Base-by-base conservation (phyloP, 1,284 basidiomycete species). In the Phlebopus sp. region DNA sequence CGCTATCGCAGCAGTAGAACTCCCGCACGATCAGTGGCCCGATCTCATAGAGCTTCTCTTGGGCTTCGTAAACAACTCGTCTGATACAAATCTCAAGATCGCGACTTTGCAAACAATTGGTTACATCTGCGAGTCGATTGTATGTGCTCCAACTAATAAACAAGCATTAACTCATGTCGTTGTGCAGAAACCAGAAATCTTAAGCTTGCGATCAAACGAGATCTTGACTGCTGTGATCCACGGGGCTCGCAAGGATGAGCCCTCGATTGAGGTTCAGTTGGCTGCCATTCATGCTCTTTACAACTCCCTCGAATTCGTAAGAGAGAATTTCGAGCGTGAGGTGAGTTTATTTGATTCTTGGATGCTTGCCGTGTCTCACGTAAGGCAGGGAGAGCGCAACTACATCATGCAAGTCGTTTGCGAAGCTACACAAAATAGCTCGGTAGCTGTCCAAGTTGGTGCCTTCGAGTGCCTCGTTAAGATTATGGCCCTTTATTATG, bases 331-430 rank as follows among this genome's bases (percentile, higher is more conserved):
- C 70, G 93, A 97, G 59, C 85, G 93, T 50, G 94, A 97, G 77
- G 93, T 93, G 56, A 49, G 80, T 60, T 21, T 43, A 36, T 54
- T 45, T 7, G 30, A 17, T 44, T 30, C 25, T 17, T 21, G 13
- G 9, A 4, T 14, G 7, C 42, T 5, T 37, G 15, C 40, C n/a
- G 37, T 23, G 31, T 47, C 52, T 57, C 40, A 53, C 46, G 8
- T 47, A 44, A 35, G 49, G 21, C 58, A 95, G 92, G 96, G 97
- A 51, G 96, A 99, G 70, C 84, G 96, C 46, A 99, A 98, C 73
- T 99, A 97, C 74, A 99, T 99, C 70, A 99, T 99, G 97, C 97
- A 99, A 75, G 94, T 99, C 43, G 92, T 99, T 21, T 99, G 96
- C 67, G 97, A 99, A 67, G 97, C 96, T 1, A 99, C 97, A 1